Base-by-base conservation (phyloP, 768 basidiomycete genomes). In the Mycena galopus region DNA sequence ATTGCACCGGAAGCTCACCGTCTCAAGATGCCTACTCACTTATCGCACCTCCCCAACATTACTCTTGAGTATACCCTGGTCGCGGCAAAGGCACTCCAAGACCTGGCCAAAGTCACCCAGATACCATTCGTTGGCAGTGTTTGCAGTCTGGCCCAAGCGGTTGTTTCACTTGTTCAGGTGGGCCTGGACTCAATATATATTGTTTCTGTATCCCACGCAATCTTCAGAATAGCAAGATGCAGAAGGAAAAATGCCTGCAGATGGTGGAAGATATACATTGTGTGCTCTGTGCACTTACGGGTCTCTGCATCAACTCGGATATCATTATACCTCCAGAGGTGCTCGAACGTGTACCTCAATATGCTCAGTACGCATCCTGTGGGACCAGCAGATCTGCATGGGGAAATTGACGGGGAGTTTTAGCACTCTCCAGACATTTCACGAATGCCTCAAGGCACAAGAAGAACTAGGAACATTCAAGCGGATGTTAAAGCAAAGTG, bases 401-500 rank as follows among this genome's bases (percentile, higher is more conserved):
- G 35, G 35, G 35, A 25, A 2, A 35, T 64, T 23, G 23, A 53
- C 30, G 14, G n/a, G 14, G n/a, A 35, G 23, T 25, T 53, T 37
- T 19, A 64, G 63, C 7, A 64, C 51, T 9, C 63, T 64, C 3
- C 47, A 51, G 23, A 51, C 29, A 53, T 35, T 64, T 19, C 23
- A 64, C 21, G 50, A 16, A 4, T 64, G 50, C 21, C 23, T 53
- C 23, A 32, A 50, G 14, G 30, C 44, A 4, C 47, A 64, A 53
- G 19, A 64, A 21, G 50, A 53, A 3, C 12, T 64, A 6, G 63
- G 63, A 21, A 51, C 12, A 10, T 53, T 64, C 21, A 64, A 53
- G 23, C 63, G 51, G 6, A 4, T 64, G 5, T 64, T 64, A n/a
- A 64, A 64, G 27, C 47, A 64, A 37, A 64, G 50, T 30, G 63